Evolutionary conservation across 257 asterid species (phyloP), one percentile per base, ranked within the genome.

Genomic region (Capsicum pubescens): DNA sequence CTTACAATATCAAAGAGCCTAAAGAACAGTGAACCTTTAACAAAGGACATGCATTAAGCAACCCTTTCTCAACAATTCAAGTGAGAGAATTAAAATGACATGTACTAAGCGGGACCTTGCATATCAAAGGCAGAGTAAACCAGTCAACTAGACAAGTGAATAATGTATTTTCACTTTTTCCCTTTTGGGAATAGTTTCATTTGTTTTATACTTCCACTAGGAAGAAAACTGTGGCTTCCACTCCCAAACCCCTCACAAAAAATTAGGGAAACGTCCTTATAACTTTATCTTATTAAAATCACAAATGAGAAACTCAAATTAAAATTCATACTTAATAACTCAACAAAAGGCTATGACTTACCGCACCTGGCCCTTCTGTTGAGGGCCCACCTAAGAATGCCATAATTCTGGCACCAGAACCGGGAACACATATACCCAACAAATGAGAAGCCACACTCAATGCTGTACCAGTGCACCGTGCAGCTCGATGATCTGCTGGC

Each of bases 371-470:
- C 82, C 99, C 99, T 90, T 94, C 99, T 17, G 98, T 94, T 36
- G 99, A 89, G 79, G 99, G 99, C 83, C 99, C 99, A 68, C 99
- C 99, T 84, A 96, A 89, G 87, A 94, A 93, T 21, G 98, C 97
- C 97, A 93, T 90, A 83, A 96, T 93, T 90, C 98, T 93, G 87
- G 99, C 99, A 85, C 98, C 98, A 59, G 92, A 91, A 84, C 99
- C 98, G 12, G 99, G 98, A 82, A 96, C 98, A 85, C 99, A 96
- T 77, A 91, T 88, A 89, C 98, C 99, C 93, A 93, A 86, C 90
- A 94, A 87, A 90, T 94, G 98, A 87, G 98, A 95, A 86, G 99
- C 98, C 89, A 96, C 87, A 86, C 93, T 91, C 90, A 96, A 88
- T 70, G 99, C 98, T 56, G 98, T 89, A 80, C 98, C 99, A 68